Evolutionary conservation across 495 filamentous ascomycete species (phyloP).

Genomic region (Hypomontagnella monticulosa): DNA sequence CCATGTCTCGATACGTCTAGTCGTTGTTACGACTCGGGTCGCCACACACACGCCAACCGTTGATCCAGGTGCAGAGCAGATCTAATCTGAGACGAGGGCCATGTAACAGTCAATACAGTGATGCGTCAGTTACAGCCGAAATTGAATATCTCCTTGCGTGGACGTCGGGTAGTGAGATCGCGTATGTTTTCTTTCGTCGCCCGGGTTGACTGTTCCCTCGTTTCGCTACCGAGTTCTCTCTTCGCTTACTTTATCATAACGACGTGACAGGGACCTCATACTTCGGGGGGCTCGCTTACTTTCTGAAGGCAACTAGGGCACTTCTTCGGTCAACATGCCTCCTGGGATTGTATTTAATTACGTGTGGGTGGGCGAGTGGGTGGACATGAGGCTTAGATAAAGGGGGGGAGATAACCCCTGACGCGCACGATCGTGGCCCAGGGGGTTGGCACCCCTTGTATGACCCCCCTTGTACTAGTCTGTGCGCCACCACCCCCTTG

Average conservation of each 20-base stretch:
- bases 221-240: too few relatives aligned
- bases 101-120: too few relatives aligned
- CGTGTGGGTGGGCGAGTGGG: not conserved
- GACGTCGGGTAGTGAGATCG: too few relatives aligned
- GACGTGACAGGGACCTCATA: too few relatives aligned
- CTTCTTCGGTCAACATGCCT: not conserved
- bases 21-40: not conserved
- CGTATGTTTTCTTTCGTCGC: too few relatives aligned
- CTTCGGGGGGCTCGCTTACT: not conserved
- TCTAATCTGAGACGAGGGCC: not conserved
- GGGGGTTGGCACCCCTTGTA: conserved; percentile 35
- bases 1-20: not conserved
- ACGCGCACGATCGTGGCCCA: conserved; percentile 16
- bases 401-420: conserved; percentile 1
- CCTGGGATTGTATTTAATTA: too few relatives aligned
- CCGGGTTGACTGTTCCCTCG: too few relatives aligned
- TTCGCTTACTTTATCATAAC: too few relatives aligned
- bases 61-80: not conserved
- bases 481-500: conserved; percentile 9
- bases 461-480: conserved; percentile 3
- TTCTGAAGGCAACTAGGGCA: not conserved
- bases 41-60: not conserved
- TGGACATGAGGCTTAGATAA: conserved; percentile 4
- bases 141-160: too few relatives aligned
- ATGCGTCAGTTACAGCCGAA: too few relatives aligned